These are phyloP conservation scores for Geranium brycei DNA, from an alignment of 345 rosid genomes.

Conservation along the genomic window DNA sequence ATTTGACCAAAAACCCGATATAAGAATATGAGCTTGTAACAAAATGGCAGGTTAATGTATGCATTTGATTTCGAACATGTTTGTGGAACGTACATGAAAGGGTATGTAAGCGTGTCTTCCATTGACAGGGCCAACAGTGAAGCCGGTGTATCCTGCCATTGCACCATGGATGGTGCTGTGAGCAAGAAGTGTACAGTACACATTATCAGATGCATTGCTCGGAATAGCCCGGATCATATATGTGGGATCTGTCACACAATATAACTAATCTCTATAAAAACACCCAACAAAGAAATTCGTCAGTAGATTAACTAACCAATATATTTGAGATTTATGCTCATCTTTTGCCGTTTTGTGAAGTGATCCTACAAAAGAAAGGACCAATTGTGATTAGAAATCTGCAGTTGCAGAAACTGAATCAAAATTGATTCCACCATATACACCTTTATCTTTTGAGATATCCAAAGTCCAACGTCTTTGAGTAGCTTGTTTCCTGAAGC, in stretches of 20 bases:
- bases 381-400: background rate
- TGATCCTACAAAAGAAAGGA: slow-evolving; percentile 20
- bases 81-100: slow-evolving; percentile 22
- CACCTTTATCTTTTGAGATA: slow-evolving; percentile 36
- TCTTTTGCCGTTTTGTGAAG: slow-evolving; percentile 21
- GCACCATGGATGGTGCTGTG: slow-evolving; percentile 51
- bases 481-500: slow-evolving; percentile 35
- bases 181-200: slow-evolving; percentile 47
- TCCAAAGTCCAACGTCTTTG: slow-evolving; percentile 36
- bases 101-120: slow-evolving; percentile 41
- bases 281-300: background rate
- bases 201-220: slow-evolving; percentile 48
- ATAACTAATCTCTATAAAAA: background rate
- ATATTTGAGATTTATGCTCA: slow-evolving; percentile 31
- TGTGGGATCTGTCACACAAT: slow-evolving; percentile 33
- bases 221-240: slow-evolving; percentile 49
- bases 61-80: no score
- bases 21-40: no score
- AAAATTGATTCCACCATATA: background rate
- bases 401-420: background rate
- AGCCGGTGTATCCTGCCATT: slow-evolving; percentile 52
- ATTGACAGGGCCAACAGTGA: slow-evolving; percentile 37
- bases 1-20: background rate
- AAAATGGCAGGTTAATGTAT: no score
- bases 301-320: slow-evolving; percentile 17